phyloP scores from a whole-genome alignment of 192 early-diverging fungal genomes.

The Backusella mclennaniae region DNA sequence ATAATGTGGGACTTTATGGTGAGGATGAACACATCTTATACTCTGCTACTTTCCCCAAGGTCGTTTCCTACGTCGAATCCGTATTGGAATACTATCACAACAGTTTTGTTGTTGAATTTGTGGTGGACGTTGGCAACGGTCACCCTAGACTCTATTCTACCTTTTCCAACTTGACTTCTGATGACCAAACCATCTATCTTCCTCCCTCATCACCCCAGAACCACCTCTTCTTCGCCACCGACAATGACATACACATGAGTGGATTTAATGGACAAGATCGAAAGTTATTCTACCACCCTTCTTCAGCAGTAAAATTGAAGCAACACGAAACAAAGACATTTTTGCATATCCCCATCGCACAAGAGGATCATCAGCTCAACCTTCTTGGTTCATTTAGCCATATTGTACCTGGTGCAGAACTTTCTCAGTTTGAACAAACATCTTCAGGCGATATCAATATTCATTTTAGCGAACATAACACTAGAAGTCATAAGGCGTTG shows the following conservation, averaged over 20 bases:
- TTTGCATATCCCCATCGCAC: slow-evolving; percentile 28
- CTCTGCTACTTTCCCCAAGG: slow-evolving; percentile 39
- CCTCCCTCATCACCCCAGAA: slow-evolving; percentile 22
- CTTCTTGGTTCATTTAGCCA: slow-evolving; percentile 36
- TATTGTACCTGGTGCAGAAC: slow-evolving; percentile 38
- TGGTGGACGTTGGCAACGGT: background rate
- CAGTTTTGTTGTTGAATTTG: slow-evolving; percentile 38
- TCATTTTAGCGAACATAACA: background rate
- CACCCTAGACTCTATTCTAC: slow-evolving; percentile 27
- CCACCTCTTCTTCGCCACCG: slow-evolving; percentile 15
- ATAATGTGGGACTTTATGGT: slow-evolving; percentile 35
- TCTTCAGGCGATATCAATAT: slow-evolving; percentile 13
- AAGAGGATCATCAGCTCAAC: background rate
- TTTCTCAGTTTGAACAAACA: background rate
- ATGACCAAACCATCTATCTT: slow-evolving; percentile 39
- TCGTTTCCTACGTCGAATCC: slow-evolving; percentile 6
- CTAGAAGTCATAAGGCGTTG: slow-evolving; percentile 10
- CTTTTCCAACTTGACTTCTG: slow-evolving; percentile 37
- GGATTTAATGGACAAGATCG: slow-evolving; percentile 17
- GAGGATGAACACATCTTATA: slow-evolving; percentile 36
- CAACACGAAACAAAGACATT: slow-evolving; percentile 42
- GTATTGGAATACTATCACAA: slow-evolving; percentile 30
- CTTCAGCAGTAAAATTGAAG: slow-evolving; percentile 30
- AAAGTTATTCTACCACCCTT: slow-evolving; percentile 36
- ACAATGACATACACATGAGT: slow-evolving; percentile 10